These are phyloP conservation scores for Pachyrhizus erosus DNA, from an alignment of 306 rosid genomes.

Conservation along the genomic window DNA sequence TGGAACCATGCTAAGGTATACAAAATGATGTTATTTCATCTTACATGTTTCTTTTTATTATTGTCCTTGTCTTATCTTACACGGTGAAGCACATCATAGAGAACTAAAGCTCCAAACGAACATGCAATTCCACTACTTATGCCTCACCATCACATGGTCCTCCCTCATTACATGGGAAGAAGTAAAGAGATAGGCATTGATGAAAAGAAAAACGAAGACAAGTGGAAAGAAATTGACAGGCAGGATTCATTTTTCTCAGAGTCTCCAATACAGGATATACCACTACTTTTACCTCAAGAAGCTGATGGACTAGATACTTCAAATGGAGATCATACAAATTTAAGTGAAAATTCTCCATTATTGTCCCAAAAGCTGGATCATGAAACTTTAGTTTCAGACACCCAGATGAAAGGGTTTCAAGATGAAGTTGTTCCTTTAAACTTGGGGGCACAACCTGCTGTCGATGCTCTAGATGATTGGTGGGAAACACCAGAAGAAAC, in stretches of 20 bases:
- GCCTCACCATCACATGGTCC: slow-evolving; percentile 99
- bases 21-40: slow-evolving; percentile 8
- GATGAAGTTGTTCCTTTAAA: slow-evolving; percentile 56
- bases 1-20: slow-evolving; percentile 99
- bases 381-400: slow-evolving; percentile 47
- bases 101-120: slow-evolving; percentile 95
- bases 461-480: slow-evolving; percentile 69
- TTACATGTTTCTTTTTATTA: slow-evolving; percentile 10
- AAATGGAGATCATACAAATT: slow-evolving; percentile 49
- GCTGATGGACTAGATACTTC: slow-evolving; percentile 47
- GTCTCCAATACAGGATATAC: slow-evolving; percentile 78
- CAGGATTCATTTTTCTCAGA: slow-evolving; percentile 70
- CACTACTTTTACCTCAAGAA: slow-evolving; percentile 80
- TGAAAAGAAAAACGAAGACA: slow-evolving; percentile 49
- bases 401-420: slow-evolving; percentile 41
- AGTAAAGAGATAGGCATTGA: slow-evolving; percentile 64
- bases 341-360: slow-evolving; percentile 34
- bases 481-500: slow-evolving; percentile 81
- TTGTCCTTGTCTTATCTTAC: slow-evolving; percentile 38
- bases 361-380: slow-evolving; percentile 34
- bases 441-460: slow-evolving; percentile 40
- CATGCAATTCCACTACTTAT: slow-evolving; percentile 89
- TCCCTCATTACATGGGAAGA: slow-evolving; percentile 92
- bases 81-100: slow-evolving; percentile 53
- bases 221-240: slow-evolving; percentile 42